These are phyloP conservation scores for Acacia confusa DNA, from an alignment of 306 rosid species.

Conservation along the genomic window DNA sequence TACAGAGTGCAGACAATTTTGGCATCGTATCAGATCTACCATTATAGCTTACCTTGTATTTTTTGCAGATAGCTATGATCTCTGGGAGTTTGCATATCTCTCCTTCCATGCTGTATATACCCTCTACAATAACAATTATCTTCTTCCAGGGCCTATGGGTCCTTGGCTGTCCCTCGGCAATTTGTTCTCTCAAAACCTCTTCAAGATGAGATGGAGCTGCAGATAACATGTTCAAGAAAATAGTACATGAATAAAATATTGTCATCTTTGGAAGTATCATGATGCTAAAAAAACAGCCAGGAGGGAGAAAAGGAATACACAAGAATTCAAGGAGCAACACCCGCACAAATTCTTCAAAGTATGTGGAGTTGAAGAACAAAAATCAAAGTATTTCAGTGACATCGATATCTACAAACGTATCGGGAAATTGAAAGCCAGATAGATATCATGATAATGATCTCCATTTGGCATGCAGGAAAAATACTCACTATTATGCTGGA, in stretches of 20 bases:
- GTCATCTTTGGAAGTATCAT: not conserved
- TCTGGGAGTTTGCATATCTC: conserved; percentile 85
- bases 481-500: conserved; percentile 70
- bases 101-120: conserved; percentile 91
- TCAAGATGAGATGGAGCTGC: conserved; percentile 72
- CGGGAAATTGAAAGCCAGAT: not conserved
- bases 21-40: not conserved
- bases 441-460: not conserved
- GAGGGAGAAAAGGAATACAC: not conserved
- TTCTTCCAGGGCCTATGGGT: conserved; percentile 89
- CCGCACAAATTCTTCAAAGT: not conserved
- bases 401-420: not conserved
- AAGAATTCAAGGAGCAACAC: not conserved
- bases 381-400: not conserved
- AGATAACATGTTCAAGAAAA: conserved; percentile 21
- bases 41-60: conserved; percentile 56
- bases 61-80: conserved; percentile 74
- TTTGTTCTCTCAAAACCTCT: conserved; percentile 74
- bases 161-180: conserved; percentile 84
- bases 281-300: not conserved
- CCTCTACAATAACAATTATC: conserved; percentile 76
- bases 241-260: not conserved
- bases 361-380: not conserved
- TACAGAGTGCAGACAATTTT: not conserved
- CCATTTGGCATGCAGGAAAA: conserved; percentile 12